Base-by-base conservation (phyloP, 1,284 basidiomycete genomes). In the Ustilago cynodontis region DNA sequence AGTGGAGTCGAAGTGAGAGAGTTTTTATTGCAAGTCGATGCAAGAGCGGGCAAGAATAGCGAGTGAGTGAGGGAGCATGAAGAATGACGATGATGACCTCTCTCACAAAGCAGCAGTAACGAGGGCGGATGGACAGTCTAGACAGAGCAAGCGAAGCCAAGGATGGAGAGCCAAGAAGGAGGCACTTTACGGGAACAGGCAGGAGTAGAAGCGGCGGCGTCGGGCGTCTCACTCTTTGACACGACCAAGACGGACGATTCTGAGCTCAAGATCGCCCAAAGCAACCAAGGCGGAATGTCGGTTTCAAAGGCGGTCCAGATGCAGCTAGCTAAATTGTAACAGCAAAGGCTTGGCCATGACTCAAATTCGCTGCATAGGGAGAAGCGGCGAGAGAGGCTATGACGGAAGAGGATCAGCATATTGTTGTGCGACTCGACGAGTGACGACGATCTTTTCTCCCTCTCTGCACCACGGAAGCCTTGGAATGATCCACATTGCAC, bases 341-440 rank as follows among this genome's bases (percentile, higher is more conserved):
- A n/a, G n/a, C n/a, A n/a, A n/a, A 28, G 43, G 58, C 58, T 59
- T 53, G 59, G 59, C 58, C 29, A 31, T 52, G 58, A 52, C 26
- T 39, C 58, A 60, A 22, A 52, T 24, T 24, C 24, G 57, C 31
- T 18, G 31, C 33, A 16, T 47, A 39, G 57, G 35, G n/a, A 31
- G 49, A 50, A 29, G 16, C 9, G 16, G 49, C 8, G 24, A 26
- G 49, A 50, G 22, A 37, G 31, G 31, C 56, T 35, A 59, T 59
- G 47, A 52, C 35, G 49, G 26, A 33, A 50, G 3, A n/a, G 18
- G 29, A 22, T 26, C 45, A 7, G 6, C 28, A 33, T 29, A 20
- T 6, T 13, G 14, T 6, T 33, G 31, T 11, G 3, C 8, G 35
- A 37, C 35, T 37, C 35, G 14, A 37, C 3, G 8, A 45, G 43